A percentile compares a stretch with the other conserved stretches of the same genome.
Evolutionary conservation across 176 grass and related monocot genomes (phyloP).

Genomic region (Stipa capillata): DNA sequence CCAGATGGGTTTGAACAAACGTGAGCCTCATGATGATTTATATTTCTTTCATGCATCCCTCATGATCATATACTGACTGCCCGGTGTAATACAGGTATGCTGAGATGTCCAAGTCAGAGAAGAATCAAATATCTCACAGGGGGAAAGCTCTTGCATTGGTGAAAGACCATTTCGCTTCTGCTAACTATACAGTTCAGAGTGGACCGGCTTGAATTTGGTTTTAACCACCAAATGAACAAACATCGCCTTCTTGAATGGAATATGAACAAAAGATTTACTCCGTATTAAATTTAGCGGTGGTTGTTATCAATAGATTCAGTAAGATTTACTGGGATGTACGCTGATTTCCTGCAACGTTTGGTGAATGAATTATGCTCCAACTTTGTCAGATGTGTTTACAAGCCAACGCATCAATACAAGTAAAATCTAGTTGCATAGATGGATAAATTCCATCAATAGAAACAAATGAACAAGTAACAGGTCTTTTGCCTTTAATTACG

Average conservation of each 20-base stretch:
- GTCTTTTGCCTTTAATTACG: too few relatives aligned
- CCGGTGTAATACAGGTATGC: conserved; percentile 52
- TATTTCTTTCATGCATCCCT: neutral
- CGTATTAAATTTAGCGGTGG: neutral
- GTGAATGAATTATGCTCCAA: too few relatives aligned
- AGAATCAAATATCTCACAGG: conserved; percentile 94
- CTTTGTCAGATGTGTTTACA: too few relatives aligned
- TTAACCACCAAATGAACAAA: neutral
- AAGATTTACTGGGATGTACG: too few relatives aligned
- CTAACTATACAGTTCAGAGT: conserved; percentile 47
- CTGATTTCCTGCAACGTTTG: neutral
- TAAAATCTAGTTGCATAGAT: too few relatives aligned
- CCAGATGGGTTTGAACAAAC: conserved; percentile 88
- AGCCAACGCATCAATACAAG: too few relatives aligned
- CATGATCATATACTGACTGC: neutral
- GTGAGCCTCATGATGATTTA: conserved; percentile 23
- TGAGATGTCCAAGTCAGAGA: conserved; percentile 86
- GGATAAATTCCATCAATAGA: neutral
- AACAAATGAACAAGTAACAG: too few relatives aligned
- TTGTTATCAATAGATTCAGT: neutral
- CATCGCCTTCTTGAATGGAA: conserved; percentile 6
- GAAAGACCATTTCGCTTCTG: conserved; percentile 74
- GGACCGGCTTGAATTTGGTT: conserved; percentile 19
- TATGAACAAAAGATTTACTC: neutral
- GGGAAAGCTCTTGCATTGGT: conserved; percentile 72